Base-by-base conservation (phyloP, 148 eudicot genomes). In the Fagopyrum homotropicum region DNA sequence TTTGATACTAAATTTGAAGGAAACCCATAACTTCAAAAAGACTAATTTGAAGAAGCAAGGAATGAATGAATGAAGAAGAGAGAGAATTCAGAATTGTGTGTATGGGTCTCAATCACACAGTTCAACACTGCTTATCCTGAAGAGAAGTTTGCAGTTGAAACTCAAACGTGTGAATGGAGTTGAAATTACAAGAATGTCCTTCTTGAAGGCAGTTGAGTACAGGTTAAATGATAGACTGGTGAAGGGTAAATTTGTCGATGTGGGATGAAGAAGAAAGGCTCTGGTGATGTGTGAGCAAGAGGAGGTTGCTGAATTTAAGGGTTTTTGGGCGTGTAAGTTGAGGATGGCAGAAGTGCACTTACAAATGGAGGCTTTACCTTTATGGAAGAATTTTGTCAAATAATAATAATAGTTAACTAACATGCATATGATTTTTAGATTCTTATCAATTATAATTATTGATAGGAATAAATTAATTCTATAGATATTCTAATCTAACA, bases 41-140 rank as follows among this genome's bases (percentile, higher is more conserved):
- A 35, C 10, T 48, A 3, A 29, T 63, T 63, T 63, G 2, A 29
- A 61, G 69, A 45, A 61, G 69, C 14, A 29, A 9, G 43, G n/a
- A 66, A 66, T 40, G 71, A 66, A 66, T 40, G 71, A 61, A 43
- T 61, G 70, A 64, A 64, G 70, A 40, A 64, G 70, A 64, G 69
- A 40, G 35, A 46, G 71, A 46, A 15, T 26, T 19, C 40, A 35
- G 47, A 64, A 43, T 66, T 64, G 14, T 66, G 71, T 66, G 0
- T 5, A 35, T 35, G 71, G 45, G 46, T 40, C 46, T 66, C 12
- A 4, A 6, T 66, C 46, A 40, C 71, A 63, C 45, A 43, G 71
- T 66, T 40, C 71, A 45, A 35, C 71, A 43, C 71, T 66, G 71
- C 47, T 66, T 35, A 66, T 66, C 71, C 47, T 40, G 7, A 7